Conservation (phyloP, 2,329 filamentous ascomycete species). For the Neonectria ditissima region DNA sequence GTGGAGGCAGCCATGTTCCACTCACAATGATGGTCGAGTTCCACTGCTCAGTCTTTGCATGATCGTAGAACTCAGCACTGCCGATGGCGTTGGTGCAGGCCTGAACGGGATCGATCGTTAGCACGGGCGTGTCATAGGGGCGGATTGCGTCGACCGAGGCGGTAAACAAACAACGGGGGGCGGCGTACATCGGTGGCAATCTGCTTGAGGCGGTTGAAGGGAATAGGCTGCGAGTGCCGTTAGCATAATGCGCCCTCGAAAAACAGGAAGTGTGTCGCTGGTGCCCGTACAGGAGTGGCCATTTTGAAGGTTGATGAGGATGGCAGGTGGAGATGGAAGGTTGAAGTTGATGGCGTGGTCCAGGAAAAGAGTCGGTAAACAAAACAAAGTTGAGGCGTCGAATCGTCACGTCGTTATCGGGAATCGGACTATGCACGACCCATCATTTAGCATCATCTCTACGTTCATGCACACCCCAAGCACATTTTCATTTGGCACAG, state of each 20-base stretch:
- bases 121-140: constrained; percentile 22
- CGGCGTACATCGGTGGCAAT: constrained; percentile 82
- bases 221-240: constrained; percentile 71
- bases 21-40: constrained; percentile 91
- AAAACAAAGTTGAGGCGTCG: constrained; percentile 43
- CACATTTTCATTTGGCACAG: constrained; percentile 9
- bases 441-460: constrained; percentile 30
- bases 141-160: constrained; percentile 23
- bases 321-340: constrained; percentile 37
- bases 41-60: constrained; percentile 86
- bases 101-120: constrained; percentile 57
- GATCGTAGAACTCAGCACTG: constrained; percentile 83
- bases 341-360: constrained; percentile 41
- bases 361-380: constrained; percentile 45
- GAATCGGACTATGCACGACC: constrained; percentile 34
- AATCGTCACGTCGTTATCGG: constrained; percentile 44
- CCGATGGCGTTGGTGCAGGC: constrained; percentile 85
- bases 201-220: constrained; percentile 82
- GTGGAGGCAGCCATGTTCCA: constrained; percentile 23
- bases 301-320: constrained; percentile 46
- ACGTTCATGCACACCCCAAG: constrained; percentile 29
- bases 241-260: constrained; percentile 30
- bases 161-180: constrained; percentile 37
- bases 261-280: neutral
- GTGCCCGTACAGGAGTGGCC: constrained; percentile 52